Evolutionary conservation across 371 early-diverging fungal genomes (phyloP), one percentile per base, ranked within the genome.

Genomic region (Apophysomyces ossiformis): DNA sequence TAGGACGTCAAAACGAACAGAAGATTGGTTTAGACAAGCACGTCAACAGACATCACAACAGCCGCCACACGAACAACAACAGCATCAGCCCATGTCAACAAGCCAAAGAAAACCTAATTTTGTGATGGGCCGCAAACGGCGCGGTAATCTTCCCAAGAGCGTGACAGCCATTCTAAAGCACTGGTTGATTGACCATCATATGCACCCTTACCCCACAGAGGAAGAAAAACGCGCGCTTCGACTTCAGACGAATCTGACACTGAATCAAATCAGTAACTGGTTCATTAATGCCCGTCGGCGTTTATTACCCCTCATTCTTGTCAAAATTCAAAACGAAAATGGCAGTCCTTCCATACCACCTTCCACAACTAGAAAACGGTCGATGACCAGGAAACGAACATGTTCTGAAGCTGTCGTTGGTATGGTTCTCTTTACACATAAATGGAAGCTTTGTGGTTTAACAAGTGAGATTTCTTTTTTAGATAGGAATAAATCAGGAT

Each of bases 251-350:
- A 85, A 86, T 4, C 67, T 93, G 59, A 86, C 80, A 1, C 60
- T 87, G 63, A 85, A 85, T 59, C 94, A 93, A 71, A 86, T 91
- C 59, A 91, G 89, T 62, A 90, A 93, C 69, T 93, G 93, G 93
- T 93, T 93, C 66, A 91, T 93, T 62, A 93, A 93, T 75, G 92
- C 92, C 0, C 71, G 93, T 7, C 73, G 93, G 60, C 81, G 92
- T 46, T 75, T 81, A 18, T 57, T 84, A 64, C 81, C 71, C 11
- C 60, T 60, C 39, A 50, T 50, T 21, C 54, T 50, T 50, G 54
- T 50, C 54, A 50, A 50, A 50, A 50, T 50, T 16, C 54, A 50
- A 50, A 50, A 50, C 21, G 54, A 50, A 50, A 50, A 50, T 50
- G 54, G 54, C 21, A 50, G 32, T 26, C 32, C 21, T 5, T 6